Conservation (phyloP, 2,329 filamentous ascomycete species). For the Aspergillus spinulosporus region DNA sequence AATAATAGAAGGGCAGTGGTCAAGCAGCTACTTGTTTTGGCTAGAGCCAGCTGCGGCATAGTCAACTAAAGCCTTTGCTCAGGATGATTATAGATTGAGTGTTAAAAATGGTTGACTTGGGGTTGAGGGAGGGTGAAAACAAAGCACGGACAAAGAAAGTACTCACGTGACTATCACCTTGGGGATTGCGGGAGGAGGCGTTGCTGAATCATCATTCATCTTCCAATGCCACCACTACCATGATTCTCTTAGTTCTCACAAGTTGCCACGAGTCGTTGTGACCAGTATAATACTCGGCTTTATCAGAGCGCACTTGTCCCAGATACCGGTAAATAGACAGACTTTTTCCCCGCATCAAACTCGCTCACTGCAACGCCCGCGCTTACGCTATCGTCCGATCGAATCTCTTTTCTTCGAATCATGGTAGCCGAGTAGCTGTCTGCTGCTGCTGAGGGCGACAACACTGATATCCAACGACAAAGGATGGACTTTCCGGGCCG, state of each 20-base stretch:
- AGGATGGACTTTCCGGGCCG: slow-evolving; percentile 32
- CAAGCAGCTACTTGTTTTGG: no score
- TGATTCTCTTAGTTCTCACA: background rate
- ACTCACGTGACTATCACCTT: slow-evolving; percentile 3
- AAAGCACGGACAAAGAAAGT: background rate
- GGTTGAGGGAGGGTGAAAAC: background rate
- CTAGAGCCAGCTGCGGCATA: no score
- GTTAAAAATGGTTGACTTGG: background rate
- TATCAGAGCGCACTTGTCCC: background rate
- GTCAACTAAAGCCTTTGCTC: no score
- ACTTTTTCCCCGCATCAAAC: no score
- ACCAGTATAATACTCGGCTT: background rate
- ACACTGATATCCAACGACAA: slow-evolving; percentile 18
- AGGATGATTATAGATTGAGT: no score
- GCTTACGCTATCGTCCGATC: slow-evolving; percentile 7
- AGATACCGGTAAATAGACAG: no score
- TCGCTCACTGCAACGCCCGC: background rate
- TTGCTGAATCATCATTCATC: slow-evolving; percentile 14
- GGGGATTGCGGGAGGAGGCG: slow-evolving; percentile 1
- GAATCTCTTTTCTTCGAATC: slow-evolving; percentile 15
- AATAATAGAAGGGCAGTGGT: no score
- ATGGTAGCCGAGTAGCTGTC: slow-evolving; percentile 26
- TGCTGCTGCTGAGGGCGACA: slow-evolving; percentile 22
- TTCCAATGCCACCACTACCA: slow-evolving; percentile 3
- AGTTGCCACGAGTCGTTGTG: slow-evolving; percentile 3